phyloP scores from a whole-genome alignment of 495 filamentous ascomycete genomes.

The Aspergillus coremiiformis region DNA sequence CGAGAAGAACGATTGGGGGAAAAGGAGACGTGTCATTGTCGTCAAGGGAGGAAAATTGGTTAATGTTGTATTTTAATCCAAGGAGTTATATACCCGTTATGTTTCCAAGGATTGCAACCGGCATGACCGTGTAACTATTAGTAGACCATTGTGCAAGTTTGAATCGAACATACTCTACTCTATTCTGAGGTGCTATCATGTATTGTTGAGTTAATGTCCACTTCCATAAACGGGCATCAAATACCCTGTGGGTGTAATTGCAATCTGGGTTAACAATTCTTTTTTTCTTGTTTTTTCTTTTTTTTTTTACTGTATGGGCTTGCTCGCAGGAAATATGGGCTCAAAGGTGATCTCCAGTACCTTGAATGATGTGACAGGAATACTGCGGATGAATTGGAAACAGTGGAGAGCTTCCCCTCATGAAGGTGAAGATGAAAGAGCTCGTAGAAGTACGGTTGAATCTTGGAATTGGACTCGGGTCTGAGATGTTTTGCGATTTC shows the following conservation, averaged over 20 bases:
- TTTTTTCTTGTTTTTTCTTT: too few relatives aligned
- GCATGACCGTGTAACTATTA: not conserved
- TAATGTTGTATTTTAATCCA: conserved; percentile 42
- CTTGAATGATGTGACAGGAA: conserved; percentile 8
- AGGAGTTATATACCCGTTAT: not conserved
- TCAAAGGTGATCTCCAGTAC: not conserved
- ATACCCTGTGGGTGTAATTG: too few relatives aligned
- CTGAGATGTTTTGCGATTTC: too few relatives aligned
- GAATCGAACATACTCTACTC: not conserved
- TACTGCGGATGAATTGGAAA: not conserved
- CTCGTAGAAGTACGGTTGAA: not conserved
- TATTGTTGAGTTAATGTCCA: not conserved
- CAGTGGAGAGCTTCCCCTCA: not conserved
- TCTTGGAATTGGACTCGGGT: not conserved
- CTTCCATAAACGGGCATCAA: not conserved
- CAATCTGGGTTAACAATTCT: too few relatives aligned
- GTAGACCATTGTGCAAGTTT: conserved; percentile 12
- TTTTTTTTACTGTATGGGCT: too few relatives aligned
- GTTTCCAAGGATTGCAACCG: not conserved
- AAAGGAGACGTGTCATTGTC: conserved; percentile 38
- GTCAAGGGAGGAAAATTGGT: conserved; percentile 42
- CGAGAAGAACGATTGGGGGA: conserved; percentile 43
- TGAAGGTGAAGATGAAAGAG: not conserved
- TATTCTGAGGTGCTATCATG: not conserved
- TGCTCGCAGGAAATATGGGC: conserved; percentile 6